A percentile compares a stretch with the other conserved stretches of the same genome.
Evolutionary conservation across 2,329 filamentous ascomycete species (phyloP).

Genomic region (Colletotrichum filicis): DNA sequence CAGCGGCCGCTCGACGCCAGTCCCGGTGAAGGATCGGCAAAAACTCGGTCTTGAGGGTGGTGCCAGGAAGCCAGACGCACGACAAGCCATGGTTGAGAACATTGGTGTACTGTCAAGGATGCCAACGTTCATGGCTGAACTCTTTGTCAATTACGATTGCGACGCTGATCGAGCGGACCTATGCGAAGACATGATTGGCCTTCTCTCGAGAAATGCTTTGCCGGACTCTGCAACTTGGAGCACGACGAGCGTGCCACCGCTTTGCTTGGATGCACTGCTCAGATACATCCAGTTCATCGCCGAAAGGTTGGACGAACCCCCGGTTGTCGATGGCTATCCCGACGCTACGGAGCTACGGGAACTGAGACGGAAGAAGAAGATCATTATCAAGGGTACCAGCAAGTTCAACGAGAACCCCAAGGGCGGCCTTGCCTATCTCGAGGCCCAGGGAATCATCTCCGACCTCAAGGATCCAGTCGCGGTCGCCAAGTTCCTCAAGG

Average conservation of each 20-base stretch:
- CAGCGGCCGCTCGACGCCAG: slow-evolving; percentile 89
- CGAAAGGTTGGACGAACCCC: slow-evolving; percentile 81
- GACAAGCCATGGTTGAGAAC: slow-evolving; percentile 98
- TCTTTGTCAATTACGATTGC: slow-evolving; percentile 98
- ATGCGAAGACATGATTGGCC: slow-evolving; percentile 93
- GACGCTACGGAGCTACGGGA: slow-evolving; percentile 73
- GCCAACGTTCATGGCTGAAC: slow-evolving; percentile 92
- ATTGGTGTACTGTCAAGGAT: slow-evolving; percentile 92
- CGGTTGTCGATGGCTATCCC: slow-evolving; percentile 72
- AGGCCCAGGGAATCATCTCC: slow-evolving; percentile 86
- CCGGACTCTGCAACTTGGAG: slow-evolving; percentile 99
- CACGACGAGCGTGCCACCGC: slow-evolving; percentile 94
- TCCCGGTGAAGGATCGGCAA: slow-evolving; percentile 91
- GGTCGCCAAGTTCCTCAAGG: slow-evolving; percentile 88
- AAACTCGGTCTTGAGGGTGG: slow-evolving; percentile 94
- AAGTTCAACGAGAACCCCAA: slow-evolving; percentile 98
- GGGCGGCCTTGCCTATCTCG: slow-evolving; percentile 85
- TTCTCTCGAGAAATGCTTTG: slow-evolving; percentile 92
- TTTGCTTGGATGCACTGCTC: slow-evolving; percentile 92
- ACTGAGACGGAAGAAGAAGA: slow-evolving; percentile 82
- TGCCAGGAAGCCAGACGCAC: slow-evolving; percentile 89
- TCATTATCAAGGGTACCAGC: slow-evolving; percentile 86
- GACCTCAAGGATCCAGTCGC: slow-evolving; percentile 78
- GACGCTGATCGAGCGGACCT: slow-evolving; percentile 91
- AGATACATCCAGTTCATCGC: slow-evolving; percentile 93